A percentile compares a stretch with the other conserved stretches of the same genome.
These are phyloP conservation scores for Claviceps purpurea DNA, from an alignment of 2,329 filamentous ascomycete species.

Conservation along the genomic window DNA sequence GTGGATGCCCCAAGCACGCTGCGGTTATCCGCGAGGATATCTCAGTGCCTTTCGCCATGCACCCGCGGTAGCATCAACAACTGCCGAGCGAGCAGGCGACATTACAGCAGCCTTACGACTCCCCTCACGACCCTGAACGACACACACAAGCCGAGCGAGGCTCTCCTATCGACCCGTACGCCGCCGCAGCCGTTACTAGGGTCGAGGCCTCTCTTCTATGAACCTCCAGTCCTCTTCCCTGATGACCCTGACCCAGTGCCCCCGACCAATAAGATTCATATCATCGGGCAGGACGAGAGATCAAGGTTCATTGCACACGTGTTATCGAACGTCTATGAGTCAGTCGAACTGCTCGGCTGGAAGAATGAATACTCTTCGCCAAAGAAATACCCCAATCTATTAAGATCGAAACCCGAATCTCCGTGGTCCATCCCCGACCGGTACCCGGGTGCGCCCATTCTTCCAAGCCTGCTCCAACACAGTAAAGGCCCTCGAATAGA, in stretches of 20 bases:
- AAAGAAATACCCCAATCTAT: conserved; percentile 18
- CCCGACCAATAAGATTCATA: conserved; percentile 26
- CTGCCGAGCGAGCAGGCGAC: conserved; percentile 25
- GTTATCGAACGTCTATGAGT: conserved; percentile 26
- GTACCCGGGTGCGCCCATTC: too few species aligned
- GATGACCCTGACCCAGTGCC: conserved; percentile 16
- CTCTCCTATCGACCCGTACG: conserved; percentile 10
- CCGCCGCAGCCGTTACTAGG: conserved; percentile 6
- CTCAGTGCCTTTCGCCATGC: conserved; percentile 24
- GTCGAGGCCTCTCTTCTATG: conserved; percentile 15
- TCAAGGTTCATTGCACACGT: conserved; percentile 28
- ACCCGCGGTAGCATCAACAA: conserved; percentile 22
- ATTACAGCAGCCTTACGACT: conserved; percentile 17
- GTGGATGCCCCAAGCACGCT: conserved; percentile 24
- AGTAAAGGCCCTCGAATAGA: conserved; percentile 43
- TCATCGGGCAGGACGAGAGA: conserved; percentile 27
- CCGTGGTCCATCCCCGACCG: conserved; percentile 8
- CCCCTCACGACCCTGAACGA: conserved; percentile 13
- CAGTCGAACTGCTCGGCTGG: conserved; percentile 22
- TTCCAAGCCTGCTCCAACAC: background rate
- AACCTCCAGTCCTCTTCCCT: conserved; percentile 24
- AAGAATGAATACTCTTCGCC: conserved; percentile 10
- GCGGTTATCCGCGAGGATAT: conserved; percentile 32
- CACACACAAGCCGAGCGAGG: conserved; percentile 12
- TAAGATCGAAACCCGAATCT: conserved; percentile 11